These are phyloP conservation scores for Paulownia fortunei DNA, from an alignment of 257 asterid genomes.

Conservation along the genomic window DNA sequence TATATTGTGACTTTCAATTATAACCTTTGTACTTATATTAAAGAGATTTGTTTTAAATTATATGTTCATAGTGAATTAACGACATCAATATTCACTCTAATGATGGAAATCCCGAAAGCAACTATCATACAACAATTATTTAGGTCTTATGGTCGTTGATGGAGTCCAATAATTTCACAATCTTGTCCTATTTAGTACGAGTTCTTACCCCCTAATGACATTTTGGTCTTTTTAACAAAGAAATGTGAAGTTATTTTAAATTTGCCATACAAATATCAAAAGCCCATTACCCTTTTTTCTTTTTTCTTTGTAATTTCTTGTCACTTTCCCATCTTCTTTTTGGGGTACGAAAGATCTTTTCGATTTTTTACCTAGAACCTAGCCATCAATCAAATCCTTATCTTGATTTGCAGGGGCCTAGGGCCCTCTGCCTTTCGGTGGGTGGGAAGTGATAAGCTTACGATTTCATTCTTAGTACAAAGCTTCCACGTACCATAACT, in stretches of 20 bases:
- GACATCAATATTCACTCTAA: too few relatives aligned
- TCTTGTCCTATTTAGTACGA: too few relatives aligned
- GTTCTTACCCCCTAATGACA: too few relatives aligned
- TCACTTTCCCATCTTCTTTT: neutral
- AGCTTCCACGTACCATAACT: slow-evolving; percentile 6
- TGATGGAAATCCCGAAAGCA: too few relatives aligned
- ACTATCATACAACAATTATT: too few relatives aligned
- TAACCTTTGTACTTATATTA: too few relatives aligned
- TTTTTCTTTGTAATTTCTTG: neutral
- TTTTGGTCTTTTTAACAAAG: neutral
- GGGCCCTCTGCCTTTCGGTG: slow-evolving; percentile 27
- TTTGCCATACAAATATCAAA: slow-evolving; percentile 7
- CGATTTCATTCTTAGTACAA: neutral
- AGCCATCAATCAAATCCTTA: slow-evolving; percentile 20
- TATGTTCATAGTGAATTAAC: too few relatives aligned
- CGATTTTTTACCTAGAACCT: neutral
- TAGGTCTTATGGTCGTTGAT: too few relatives aligned
- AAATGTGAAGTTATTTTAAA: neutral
- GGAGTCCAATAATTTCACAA: too few relatives aligned
- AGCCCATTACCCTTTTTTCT: neutral
- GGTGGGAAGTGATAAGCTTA: slow-evolving; percentile 14
- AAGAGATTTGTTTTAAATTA: too few relatives aligned
- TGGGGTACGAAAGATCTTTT: neutral
- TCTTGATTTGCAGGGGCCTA: neutral
- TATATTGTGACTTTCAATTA: too few relatives aligned